Evolutionary conservation across 2,329 filamentous ascomycete genomes (phyloP).

Genomic region (Fusarium pseudocircinatum): DNA sequence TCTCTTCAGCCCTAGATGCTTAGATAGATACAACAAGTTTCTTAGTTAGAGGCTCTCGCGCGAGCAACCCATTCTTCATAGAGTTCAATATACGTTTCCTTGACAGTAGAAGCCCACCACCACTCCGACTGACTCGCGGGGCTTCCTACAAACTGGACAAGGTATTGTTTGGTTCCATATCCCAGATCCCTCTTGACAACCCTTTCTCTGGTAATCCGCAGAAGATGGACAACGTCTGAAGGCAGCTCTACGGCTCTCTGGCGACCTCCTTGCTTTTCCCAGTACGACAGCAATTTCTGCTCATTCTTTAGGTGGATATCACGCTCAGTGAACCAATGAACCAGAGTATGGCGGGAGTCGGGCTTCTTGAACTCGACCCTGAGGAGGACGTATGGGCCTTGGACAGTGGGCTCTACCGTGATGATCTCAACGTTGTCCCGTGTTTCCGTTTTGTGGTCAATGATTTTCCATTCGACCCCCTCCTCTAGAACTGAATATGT

Average conservation of each 20-base stretch:
- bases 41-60: fast-evolving
- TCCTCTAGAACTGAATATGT: neutral
- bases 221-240: neutral
- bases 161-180: neutral
- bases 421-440: neutral
- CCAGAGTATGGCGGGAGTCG: neutral
- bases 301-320: neutral
- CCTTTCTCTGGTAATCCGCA: neutral
- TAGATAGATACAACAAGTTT: fast-evolving
- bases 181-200: fast-evolving
- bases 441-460: neutral
- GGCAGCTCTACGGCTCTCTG: neutral
- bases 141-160: neutral
- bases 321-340: neutral
- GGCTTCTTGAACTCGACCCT: neutral
- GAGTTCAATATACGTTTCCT: fast-evolving
- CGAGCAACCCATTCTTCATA: fast-evolving
- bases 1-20: fast-evolving
- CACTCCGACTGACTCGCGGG: fast-evolving
- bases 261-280: neutral
- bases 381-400: neutral
- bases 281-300: neutral
- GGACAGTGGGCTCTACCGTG: fast-evolving
- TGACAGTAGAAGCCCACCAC: neutral
- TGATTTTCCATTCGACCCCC: neutral